phyloP scores from a whole-genome alignment of 179 eudicot species.

The Nepenthes alata region DNA sequence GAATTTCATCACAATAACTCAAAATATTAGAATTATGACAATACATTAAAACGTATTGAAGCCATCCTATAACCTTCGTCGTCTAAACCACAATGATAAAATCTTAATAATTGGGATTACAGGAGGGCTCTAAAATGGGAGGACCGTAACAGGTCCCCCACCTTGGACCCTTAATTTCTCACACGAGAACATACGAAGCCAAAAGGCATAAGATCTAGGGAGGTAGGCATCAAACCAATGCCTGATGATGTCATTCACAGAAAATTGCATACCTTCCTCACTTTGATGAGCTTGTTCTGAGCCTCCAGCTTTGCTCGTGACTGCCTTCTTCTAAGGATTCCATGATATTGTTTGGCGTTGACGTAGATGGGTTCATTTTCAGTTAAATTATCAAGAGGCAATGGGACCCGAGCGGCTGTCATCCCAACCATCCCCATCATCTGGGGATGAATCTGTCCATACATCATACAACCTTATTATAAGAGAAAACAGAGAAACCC shows the following conservation, averaged over 20 bases:
- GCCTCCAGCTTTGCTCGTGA: constrained; percentile 71
- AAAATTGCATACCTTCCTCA: constrained; percentile 36
- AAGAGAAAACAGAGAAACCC: too few species aligned
- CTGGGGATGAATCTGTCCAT: constrained; percentile 35
- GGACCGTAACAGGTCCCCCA: background rate
- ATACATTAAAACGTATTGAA: too few species aligned
- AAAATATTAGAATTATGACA: too few species aligned
- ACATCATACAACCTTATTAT: background rate
- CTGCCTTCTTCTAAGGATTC: constrained; percentile 68
- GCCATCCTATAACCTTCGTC: too few species aligned
- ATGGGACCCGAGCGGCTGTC: constrained; percentile 48
- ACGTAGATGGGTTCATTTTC: constrained; percentile 72
- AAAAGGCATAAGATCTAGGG: too few species aligned
- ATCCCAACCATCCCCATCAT: constrained; percentile 40
- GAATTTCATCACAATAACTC: too few species aligned
- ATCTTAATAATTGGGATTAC: too few species aligned
- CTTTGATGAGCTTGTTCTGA: constrained; percentile 67
- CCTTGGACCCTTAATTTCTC: background rate
- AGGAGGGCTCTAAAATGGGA: too few species aligned
- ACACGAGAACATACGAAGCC: background rate
- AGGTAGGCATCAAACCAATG: too few species aligned
- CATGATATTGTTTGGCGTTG: constrained; percentile 66
- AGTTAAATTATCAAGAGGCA: constrained; percentile 45
- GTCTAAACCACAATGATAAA: too few species aligned
- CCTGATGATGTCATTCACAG: background rate